Conservation (phyloP, 2,329 filamentous ascomycete genomes). For the Aschersonia sp. region DNA sequence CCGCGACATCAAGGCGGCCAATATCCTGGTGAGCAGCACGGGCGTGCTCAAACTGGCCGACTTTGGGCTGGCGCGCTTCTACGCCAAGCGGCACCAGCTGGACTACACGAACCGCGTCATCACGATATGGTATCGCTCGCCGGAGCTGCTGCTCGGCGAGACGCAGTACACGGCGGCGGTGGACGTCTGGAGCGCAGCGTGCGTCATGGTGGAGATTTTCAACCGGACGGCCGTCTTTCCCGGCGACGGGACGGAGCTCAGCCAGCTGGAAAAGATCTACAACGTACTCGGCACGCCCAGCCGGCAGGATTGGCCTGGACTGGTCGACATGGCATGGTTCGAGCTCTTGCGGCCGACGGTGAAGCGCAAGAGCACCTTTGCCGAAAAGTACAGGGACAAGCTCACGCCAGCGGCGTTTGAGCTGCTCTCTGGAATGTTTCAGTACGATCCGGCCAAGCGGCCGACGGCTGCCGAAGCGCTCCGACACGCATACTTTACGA, state of each 20-base stretch:
- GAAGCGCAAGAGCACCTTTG: constrained; percentile 60
- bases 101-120: constrained; percentile 98
- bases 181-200: constrained; percentile 94
- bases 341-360: constrained; percentile 72
- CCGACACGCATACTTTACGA: constrained; percentile 74
- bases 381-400: constrained; percentile 65
- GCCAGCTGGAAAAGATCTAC: constrained; percentile 95
- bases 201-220: constrained; percentile 94
- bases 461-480: constrained; percentile 76
- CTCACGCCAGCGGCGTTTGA: constrained; percentile 73
- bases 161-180: constrained; percentile 82
- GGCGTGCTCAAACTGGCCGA: constrained; percentile 87
- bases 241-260: constrained; percentile 89
- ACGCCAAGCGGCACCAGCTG: constrained; percentile 77
- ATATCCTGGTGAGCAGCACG: constrained; percentile 83
- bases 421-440: constrained; percentile 70
- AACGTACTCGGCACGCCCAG: constrained; percentile 80
- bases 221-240: constrained; percentile 88
- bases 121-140: constrained; percentile 94
- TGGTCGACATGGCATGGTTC: constrained; percentile 95
- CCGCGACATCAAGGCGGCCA: constrained; percentile 95
- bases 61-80: constrained; percentile 92
- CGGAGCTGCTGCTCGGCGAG: constrained; percentile 79
- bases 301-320: constrained; percentile 68
- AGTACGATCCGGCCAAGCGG: constrained; percentile 71